Evolutionary conservation across 306 rosid genomes (phyloP).

Genomic region (Arachis hypogaea): DNA sequence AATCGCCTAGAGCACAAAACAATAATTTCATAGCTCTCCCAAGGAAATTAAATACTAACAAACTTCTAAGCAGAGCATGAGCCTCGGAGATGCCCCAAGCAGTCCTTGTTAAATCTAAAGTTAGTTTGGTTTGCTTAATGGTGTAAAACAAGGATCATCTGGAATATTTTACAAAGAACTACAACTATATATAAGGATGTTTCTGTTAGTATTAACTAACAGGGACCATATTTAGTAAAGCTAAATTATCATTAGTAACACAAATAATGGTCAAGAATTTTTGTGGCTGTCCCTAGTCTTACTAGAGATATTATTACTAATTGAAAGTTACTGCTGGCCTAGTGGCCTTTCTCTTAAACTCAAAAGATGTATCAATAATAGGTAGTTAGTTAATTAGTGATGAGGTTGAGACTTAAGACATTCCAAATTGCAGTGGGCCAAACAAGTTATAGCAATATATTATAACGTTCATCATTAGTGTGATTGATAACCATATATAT

Average conservation of each 20-base stretch:
- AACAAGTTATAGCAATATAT: neutral
- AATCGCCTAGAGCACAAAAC: constrained; percentile 14
- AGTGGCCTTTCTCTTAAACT: neutral
- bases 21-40: constrained; percentile 15
- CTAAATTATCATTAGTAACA: neutral
- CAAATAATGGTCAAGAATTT: neutral
- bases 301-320: too few species aligned
- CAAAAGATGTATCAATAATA: neutral
- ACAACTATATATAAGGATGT: neutral
- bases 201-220: neutral
- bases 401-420: neutral
- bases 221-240: neutral
- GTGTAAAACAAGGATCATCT: neutral
- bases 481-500: too few species aligned
- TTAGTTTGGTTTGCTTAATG: neutral
- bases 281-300: neutral
- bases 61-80: neutral
- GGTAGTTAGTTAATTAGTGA: neutral
- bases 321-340: neutral
- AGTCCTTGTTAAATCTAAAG: neutral
- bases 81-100: neutral
- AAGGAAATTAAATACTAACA: neutral
- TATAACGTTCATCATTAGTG: too few species aligned
- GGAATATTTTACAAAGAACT: neutral
- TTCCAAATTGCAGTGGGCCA: neutral